Percentiles rank a stretch among this genome's conserved stretches.
Evolutionary conservation across 106 monocot genomes (phyloP).

Genomic region (Gastrodia elata): DNA sequence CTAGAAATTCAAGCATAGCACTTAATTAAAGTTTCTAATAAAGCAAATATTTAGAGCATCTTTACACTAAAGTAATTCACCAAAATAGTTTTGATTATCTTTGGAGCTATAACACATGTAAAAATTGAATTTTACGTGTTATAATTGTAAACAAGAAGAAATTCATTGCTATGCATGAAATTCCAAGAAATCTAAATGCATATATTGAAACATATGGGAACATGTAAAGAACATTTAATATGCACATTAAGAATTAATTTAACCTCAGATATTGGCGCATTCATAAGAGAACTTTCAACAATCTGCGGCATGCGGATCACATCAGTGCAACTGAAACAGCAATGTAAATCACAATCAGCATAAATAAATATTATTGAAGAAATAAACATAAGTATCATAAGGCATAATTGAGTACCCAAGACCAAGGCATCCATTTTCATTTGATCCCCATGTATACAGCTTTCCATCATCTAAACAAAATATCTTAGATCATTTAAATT

Average conservation of each 20-base stretch:
- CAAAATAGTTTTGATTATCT: too few species aligned
- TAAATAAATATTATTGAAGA: background rate
- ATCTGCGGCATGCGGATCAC: slow-evolving; percentile 46
- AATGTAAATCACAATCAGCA: background rate
- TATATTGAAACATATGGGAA: background rate
- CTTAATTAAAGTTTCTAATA: too few species aligned
- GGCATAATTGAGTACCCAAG: slow-evolving; percentile 44
- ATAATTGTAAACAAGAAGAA: too few species aligned
- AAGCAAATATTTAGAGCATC: too few species aligned
- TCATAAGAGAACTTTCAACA: slow-evolving; percentile 41
- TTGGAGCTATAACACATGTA: too few species aligned
- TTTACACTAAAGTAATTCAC: too few species aligned
- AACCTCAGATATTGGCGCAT: slow-evolving; percentile 66
- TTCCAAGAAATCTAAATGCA: too few species aligned
- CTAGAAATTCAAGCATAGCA: too few species aligned
- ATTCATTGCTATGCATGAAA: too few species aligned
- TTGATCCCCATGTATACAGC: slow-evolving; percentile 85
- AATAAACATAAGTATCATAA: background rate
- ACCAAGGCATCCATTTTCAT: slow-evolving; percentile 99
- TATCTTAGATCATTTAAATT: background rate
- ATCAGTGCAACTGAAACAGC: slow-evolving; percentile 41
- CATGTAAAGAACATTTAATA: background rate
- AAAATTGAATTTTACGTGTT: too few species aligned
- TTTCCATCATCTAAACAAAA: slow-evolving; percentile 53
- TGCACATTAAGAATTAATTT: slow-evolving; percentile 2